Conservation (phyloP, 2,329 filamentous ascomycete genomes). For the Venturia aucupariae region DNA sequence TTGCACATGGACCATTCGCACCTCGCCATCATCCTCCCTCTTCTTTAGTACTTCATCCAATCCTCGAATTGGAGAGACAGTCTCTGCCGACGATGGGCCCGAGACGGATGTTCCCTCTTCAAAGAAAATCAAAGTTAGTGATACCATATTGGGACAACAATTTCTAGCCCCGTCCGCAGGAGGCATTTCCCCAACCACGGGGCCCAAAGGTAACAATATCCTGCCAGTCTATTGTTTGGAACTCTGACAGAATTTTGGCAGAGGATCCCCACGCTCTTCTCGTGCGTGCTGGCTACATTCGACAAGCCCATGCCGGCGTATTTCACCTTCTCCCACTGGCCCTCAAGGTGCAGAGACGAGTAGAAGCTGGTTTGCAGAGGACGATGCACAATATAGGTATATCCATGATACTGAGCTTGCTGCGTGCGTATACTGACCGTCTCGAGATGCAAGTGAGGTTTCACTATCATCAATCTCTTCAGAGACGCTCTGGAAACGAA, state of each 20-base stretch:
- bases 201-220: not conserved
- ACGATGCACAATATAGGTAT: conserved; percentile 12
- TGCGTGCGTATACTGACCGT: not conserved
- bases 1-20: not conserved
- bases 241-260: conserved; percentile 8
- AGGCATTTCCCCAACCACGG: not conserved
- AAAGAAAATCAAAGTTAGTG: not conserved
- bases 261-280: conserved; percentile 59
- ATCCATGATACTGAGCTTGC: not conserved
- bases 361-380: not conserved
- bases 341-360: conserved; percentile 29
- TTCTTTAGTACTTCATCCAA: not conserved
- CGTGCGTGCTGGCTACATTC: conserved; percentile 55
- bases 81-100: not conserved
- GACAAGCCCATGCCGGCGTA: conserved; percentile 78
- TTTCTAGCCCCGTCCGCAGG: not conserved
- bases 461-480: conserved; percentile 80
- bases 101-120: not conserved
- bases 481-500: conserved; percentile 72
- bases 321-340: conserved; percentile 90
- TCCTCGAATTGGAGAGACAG: not conserved
- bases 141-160: not conserved
- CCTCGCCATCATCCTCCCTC: not conserved
- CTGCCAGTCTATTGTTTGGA: not conserved
- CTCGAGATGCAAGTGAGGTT: conserved; percentile 64